Percentiles rank a stretch among this genome's conserved stretches.
Conservation (phyloP, 1,139 yeast species). For the Hanseniaspora uvarum region DNA sequence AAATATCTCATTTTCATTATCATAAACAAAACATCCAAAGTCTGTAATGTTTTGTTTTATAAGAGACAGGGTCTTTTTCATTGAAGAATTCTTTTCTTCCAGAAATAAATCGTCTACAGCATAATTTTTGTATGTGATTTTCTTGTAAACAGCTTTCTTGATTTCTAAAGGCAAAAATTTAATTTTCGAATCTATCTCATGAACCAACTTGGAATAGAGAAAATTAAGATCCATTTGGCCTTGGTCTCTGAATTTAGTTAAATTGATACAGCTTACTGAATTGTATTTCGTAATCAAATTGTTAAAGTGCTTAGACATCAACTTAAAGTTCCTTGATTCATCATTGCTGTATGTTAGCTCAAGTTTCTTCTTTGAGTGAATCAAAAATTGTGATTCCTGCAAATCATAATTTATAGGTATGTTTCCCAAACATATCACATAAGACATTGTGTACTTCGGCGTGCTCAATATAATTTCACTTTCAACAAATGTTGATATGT, state of each 20-base stretch:
- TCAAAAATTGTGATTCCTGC: slow-evolving; percentile 41
- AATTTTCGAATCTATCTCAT: slow-evolving; percentile 27
- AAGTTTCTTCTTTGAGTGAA: slow-evolving; percentile 39
- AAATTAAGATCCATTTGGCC: slow-evolving; percentile 36
- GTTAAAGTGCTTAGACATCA: slow-evolving; percentile 48
- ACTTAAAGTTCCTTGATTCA: background rate
- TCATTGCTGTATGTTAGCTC: slow-evolving; percentile 14
- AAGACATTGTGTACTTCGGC: slow-evolving; percentile 44
- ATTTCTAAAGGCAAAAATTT: slow-evolving; percentile 32
- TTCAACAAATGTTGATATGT: slow-evolving; percentile 56
- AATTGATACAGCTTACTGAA: slow-evolving; percentile 51
- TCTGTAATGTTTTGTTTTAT: slow-evolving; percentile 44
- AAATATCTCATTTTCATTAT: slow-evolving; percentile 38
- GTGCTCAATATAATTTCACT: slow-evolving; percentile 54
- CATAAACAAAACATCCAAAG: slow-evolving; percentile 58
- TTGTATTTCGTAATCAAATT: slow-evolving; percentile 49
- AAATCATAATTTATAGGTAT: slow-evolving; percentile 56
- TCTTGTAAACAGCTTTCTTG: slow-evolving; percentile 29
- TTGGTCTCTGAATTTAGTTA: slow-evolving; percentile 34
- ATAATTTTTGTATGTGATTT: slow-evolving; percentile 34
- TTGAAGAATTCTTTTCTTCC: background rate
- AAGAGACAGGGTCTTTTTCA: slow-evolving; percentile 24
- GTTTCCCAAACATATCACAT: slow-evolving; percentile 54
- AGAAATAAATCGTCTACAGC: slow-evolving; percentile 2
- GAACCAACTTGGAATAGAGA: slow-evolving; percentile 29